Evolutionary conservation across 495 filamentous ascomycete genomes (phyloP), one percentile per base, ranked within the genome.

Genomic region (Aspergillus baeticus): DNA sequence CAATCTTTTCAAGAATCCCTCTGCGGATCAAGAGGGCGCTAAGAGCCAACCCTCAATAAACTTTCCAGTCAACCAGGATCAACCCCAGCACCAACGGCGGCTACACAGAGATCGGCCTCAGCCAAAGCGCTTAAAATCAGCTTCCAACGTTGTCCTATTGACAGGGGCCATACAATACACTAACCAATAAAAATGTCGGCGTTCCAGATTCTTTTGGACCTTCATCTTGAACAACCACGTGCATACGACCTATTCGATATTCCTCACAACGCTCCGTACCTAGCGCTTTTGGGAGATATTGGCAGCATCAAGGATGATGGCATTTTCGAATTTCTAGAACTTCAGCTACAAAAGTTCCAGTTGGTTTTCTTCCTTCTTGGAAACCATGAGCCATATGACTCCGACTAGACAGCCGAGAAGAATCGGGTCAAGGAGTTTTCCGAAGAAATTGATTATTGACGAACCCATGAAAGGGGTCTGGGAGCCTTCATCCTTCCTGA

Each of bases 241-340:
- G 61, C 69, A 18, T 85, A 84, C 61, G 71, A 77, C 51, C 23
- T 66, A 10, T 84, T 80, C 51, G 53, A 73, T 1, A 75, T 83
- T 26, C 37, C 48, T 0, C 71, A 76, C 6, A 61, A 66, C 44
- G 76, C 78, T 5, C 76, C 76, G 3, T 78, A 81, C 54, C 69
- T 87, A 0, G 78, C 77, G 1, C 72, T 85, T 5, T 72, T 84
- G 4, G 83, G 83, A 5, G 81, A 85, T 62, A 84, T 86, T 49
- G 83, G 82, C 29, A 65, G 72, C 47, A 63, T 68, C 23, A 60
- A 66, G 22, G 71, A 79, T 45, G 63, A 67, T 15, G 68, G 74
- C 0, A 73, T 68, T 33, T 65, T 75, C n/a, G 31, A 29, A 0
- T 83, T 81, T 57, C 62, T 84, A 20, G 71, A 59, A 11, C 54